These are phyloP conservation scores for Zasmidium citrigriseum DNA, from an alignment of 2,329 filamentous ascomycete species.

Conservation along the genomic window DNA sequence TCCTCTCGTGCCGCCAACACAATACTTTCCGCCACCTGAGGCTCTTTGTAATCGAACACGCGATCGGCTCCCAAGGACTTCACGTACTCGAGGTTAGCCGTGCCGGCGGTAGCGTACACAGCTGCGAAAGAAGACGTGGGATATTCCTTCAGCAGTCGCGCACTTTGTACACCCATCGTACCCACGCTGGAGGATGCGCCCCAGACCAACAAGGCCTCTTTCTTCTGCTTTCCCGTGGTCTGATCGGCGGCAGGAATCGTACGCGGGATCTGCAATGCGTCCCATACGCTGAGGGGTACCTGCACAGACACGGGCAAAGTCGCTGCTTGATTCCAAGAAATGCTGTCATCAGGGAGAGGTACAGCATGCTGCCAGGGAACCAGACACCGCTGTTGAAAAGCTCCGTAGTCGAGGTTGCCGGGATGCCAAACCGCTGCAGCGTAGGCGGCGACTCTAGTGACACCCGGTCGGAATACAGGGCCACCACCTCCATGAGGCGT, in stretches of 20 bases:
- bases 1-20: neutral
- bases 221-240: neutral
- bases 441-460: neutral
- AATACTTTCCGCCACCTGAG: neutral
- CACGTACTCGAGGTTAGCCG: slow-evolving; percentile 41
- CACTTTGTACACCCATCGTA: slow-evolving; percentile 44
- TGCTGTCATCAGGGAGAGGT: neutral
- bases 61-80: slow-evolving; percentile 39
- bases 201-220: slow-evolving; percentile 43
- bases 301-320: neutral
- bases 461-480: neutral
- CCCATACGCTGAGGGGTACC: neutral
- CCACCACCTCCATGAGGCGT: neutral
- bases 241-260: neutral
- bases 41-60: slow-evolving; percentile 43
- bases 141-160: slow-evolving; percentile 17
- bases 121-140: slow-evolving; percentile 40
- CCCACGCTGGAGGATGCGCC: slow-evolving; percentile 48
- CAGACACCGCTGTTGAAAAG: neutral
- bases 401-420: neutral
- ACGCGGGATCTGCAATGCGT: neutral
- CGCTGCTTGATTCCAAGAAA: neutral
- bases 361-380: neutral
- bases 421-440: neutral
- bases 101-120: slow-evolving; percentile 43